These are phyloP conservation scores for Ceratobasidium sp. DNA, from an alignment of 1,284 basidiomycete genomes.

Conservation along the genomic window DNA sequence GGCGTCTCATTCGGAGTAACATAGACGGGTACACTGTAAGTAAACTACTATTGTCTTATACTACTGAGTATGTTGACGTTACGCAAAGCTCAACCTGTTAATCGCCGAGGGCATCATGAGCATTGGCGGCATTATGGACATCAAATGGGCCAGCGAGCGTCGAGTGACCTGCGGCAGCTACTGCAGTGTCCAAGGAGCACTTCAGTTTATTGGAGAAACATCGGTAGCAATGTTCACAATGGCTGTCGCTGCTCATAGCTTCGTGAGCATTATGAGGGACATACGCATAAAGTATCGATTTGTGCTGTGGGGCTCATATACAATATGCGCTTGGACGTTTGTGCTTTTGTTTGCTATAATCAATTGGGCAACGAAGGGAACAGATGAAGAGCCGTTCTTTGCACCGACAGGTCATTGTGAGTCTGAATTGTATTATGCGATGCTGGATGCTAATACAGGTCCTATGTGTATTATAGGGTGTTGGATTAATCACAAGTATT, in stretches of 20 bases:
- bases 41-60: background rate
- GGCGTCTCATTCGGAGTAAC: background rate
- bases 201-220: conserved; percentile 5
- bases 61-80: background rate
- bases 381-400: background rate
- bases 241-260: background rate
- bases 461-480: conserved; percentile 10
- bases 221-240: background rate
- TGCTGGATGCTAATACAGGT: background rate
- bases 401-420: background rate
- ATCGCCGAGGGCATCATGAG: background rate
- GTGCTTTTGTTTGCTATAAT: background rate
- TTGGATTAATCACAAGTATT: background rate
- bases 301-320: background rate
- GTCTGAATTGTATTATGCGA: background rate
- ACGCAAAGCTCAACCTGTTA: conserved; percentile 2
- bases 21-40: background rate
- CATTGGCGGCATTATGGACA: background rate
- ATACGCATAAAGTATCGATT: background rate
- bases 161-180: background rate
- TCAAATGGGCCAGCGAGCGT: background rate
- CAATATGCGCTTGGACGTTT: background rate
- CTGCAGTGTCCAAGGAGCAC: conserved; percentile 1
- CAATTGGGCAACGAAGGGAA: background rate
- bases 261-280: background rate